These are phyloP conservation scores for Eucalyptus rudis DNA, from an alignment of 345 rosid genomes.

Conservation along the genomic window DNA sequence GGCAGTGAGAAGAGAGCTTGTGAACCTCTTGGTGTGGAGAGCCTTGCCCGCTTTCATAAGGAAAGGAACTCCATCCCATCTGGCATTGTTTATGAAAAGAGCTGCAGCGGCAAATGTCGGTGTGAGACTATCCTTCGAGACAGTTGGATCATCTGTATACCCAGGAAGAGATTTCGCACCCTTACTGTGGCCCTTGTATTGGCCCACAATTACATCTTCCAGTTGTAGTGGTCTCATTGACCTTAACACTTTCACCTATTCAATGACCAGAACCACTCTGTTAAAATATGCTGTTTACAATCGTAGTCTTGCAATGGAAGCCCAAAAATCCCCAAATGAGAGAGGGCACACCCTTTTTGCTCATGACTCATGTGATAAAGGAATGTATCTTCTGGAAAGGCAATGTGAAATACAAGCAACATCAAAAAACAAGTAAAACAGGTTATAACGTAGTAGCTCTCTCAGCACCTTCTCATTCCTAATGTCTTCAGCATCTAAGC, in stretches of 20 bases:
- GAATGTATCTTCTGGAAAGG: neutral
- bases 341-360: neutral
- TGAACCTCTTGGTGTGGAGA: constrained; percentile 60
- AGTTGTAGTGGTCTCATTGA: constrained; percentile 75
- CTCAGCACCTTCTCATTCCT: constrained; percentile 82
- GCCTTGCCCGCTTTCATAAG: constrained; percentile 95
- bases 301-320: neutral
- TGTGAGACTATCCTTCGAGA: constrained; percentile 56
- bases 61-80: constrained; percentile 98
- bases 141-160: constrained; percentile 71
- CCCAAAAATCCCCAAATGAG: neutral
- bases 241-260: constrained; percentile 80
- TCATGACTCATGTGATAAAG: neutral
- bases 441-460: neutral
- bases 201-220: constrained; percentile 73
- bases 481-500: constrained; percentile 90
- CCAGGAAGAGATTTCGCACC: constrained; percentile 45
- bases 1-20: neutral
- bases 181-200: constrained; percentile 72
- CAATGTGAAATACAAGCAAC: neutral
- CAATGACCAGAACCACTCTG: neutral
- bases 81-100: constrained; percentile 69
- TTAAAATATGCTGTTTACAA: neutral
- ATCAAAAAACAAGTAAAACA: neutral
- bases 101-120: constrained; percentile 96